Percentiles rank a stretch among this genome's conserved stretches.
Evolutionary conservation across 75 land plant genomes (phyloP).

Genomic region (Adiantum capillusveneris): DNA sequence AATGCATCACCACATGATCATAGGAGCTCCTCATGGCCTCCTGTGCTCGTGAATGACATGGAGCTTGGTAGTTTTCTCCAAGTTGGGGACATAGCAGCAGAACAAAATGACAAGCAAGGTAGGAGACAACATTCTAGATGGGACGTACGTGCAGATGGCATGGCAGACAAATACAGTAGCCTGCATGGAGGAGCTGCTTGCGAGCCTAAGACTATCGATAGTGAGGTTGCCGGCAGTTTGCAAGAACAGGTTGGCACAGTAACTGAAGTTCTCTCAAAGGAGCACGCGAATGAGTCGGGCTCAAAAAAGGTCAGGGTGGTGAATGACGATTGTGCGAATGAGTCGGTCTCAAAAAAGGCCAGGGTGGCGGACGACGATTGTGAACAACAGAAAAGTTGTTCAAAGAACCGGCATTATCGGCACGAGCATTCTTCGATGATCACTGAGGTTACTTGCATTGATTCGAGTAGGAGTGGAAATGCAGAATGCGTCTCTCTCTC

Average conservation of each 20-base stretch:
- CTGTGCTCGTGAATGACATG: neutral
- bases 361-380: neutral
- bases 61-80: neutral
- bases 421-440: too few species aligned
- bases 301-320: neutral
- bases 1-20: neutral
- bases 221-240: too few species aligned
- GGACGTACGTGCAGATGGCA: neutral
- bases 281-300: neutral
- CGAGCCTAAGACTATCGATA: too few species aligned
- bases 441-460: too few species aligned
- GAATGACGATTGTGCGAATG: neutral
- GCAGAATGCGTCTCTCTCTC: too few species aligned
- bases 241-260: neutral
- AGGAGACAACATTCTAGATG: neutral
- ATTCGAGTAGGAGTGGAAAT: too few species aligned
- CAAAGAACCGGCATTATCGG: neutral
- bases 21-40: neutral
- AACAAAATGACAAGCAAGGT: neutral
- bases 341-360: neutral
- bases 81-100: neutral
- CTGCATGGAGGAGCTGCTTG: neutral
- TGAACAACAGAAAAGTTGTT: neutral
- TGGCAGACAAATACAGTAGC: neutral
- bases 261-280: neutral